These are phyloP conservation scores for Zhuliangozyma parablackwelliae DNA, from an alignment of 1,139 yeast species.

Conservation along the genomic window DNA sequence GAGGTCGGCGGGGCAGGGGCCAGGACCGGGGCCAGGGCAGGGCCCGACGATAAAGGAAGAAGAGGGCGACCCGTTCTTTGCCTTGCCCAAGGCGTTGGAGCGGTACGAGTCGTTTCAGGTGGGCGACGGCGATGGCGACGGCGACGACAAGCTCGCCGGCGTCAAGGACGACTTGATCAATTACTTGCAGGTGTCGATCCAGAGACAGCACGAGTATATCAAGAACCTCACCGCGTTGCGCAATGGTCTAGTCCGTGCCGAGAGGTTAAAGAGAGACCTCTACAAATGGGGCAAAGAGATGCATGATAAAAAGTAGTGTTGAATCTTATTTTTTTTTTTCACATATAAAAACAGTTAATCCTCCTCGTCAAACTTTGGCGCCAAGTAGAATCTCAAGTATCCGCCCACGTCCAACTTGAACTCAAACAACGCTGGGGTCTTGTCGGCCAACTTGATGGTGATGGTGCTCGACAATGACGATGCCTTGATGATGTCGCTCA, in stretches of 20 bases:
- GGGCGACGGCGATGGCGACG: conserved; percentile 22
- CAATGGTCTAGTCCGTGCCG: conserved; percentile 72
- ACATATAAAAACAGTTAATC: conserved; percentile 34
- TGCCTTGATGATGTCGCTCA: conserved; percentile 89
- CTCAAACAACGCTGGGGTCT: conserved; percentile 92
- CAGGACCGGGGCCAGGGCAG: too few relatives aligned
- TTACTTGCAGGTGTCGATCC: conserved; percentile 52
- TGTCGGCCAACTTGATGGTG: conserved; percentile 81
- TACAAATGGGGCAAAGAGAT: conserved; percentile 83
- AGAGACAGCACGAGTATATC: conserved; percentile 86
- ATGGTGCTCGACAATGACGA: conserved; percentile 72
- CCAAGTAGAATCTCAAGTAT: conserved; percentile 89
- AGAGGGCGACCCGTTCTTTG: conserved; percentile 41
- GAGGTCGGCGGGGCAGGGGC: too few relatives aligned
- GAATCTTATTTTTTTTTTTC: not conserved
- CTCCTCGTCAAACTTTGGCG: conserved; percentile 94
- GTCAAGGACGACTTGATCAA: conserved; percentile 42
- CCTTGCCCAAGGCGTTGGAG: conserved; percentile 31
- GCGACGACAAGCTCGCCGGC: conserved; percentile 22
- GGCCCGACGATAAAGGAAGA: not conserved
- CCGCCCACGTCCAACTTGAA: conserved; percentile 87
- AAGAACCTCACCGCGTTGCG: conserved; percentile 70
- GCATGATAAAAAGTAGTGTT: conserved; percentile 51
- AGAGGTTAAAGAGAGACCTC: conserved; percentile 64
- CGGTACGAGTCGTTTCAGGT: conserved; percentile 36